Percentiles rank a stretch among this genome's conserved stretches.
These are phyloP conservation scores for Diaporthe sp. DNA, from an alignment of 2,329 filamentous ascomycete genomes.

Conservation along the genomic window DNA sequence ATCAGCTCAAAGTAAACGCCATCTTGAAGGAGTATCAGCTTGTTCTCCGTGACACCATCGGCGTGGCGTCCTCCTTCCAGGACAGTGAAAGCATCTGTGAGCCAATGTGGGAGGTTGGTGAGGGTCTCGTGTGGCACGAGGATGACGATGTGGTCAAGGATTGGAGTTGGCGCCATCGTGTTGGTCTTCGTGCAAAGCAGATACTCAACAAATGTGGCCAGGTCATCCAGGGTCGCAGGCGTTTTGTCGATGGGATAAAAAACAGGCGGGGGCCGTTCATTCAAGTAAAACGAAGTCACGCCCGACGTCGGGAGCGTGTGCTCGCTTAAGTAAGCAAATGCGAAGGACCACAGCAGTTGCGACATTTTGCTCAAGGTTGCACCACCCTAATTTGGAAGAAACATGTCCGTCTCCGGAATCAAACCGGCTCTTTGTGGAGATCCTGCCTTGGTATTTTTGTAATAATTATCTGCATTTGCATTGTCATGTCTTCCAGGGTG, in stretches of 20 bases:
- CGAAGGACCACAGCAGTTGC: not conserved
- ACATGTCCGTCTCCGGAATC: not conserved
- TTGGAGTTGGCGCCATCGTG: constrained; percentile 43
- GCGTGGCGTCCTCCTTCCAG: constrained; percentile 73
- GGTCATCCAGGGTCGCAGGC: not conserved
- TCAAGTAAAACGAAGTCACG: not conserved
- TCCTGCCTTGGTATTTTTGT: not conserved
- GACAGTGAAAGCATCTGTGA: constrained; percentile 69
- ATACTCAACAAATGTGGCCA: not conserved
- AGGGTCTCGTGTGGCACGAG: constrained; percentile 68
- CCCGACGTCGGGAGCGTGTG: constrained; percentile 1
- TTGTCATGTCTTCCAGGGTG: not conserved
- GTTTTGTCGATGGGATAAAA: not conserved
- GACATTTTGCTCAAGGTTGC: not conserved
- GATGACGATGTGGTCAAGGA: constrained; percentile 76
- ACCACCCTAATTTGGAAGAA: not conserved
- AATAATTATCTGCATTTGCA: not conserved
- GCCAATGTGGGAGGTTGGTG: constrained; percentile 60
- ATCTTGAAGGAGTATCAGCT: constrained; percentile 73
- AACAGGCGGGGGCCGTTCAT: not conserved
- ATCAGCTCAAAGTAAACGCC: constrained; percentile 78
- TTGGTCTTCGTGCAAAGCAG: not conserved
- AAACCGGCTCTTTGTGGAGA: not conserved
- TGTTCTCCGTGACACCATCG: constrained; percentile 72
- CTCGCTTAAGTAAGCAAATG: constrained; percentile 13